Base-by-base conservation (phyloP, 441 rosid genomes). In the Pelargonium citronellum region DNA sequence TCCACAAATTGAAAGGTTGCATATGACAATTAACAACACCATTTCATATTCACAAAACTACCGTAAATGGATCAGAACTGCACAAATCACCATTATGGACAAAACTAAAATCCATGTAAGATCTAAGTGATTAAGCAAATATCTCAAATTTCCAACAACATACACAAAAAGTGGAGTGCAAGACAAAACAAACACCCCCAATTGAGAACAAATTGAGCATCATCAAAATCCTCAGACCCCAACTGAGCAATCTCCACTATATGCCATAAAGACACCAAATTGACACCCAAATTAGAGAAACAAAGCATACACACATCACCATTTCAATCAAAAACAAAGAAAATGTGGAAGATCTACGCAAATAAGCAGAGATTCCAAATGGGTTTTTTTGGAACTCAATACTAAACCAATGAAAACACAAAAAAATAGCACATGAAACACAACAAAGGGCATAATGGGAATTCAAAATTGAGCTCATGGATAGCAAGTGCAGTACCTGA, bases 271-370 rank as follows among this genome's bases (percentile, higher is more conserved):
- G 11, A 55, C 24, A 73, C 69, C 71, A 49, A 19, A 55, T 2
- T 60, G 49, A 70, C 34, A 65, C 19, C 64, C 58, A 60, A 73
- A 46, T 7, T n/a, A 64, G 67, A 73, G 30, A 46, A 64, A 73
- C 5, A 68, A 53, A 70, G 60, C 63, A 66, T 51, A 66, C 77
- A 57, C 49, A 57, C 30, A 39, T 20, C 66, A 49, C 64, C 64
- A 34, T 60, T 68, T 58, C 27, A 39, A 70, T 47, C 57, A 71
- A 75, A 66, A 67, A 39, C 0, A 22, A 74, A 73, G 65, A 74
- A 67, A 78, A 77, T 19, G 72, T 72, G 78, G 79, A 80, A 83
- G 87, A 83, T 85, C 89, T 85, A 68, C 60, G 34, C 39, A 30
- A 61, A 67, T n/a, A 15, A 72, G 67, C 27, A 63, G 27, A 70